Evolutionary conservation across 208 protist genomes (phyloP), one percentile per base, ranked within the genome.

Genomic region (Novymonas esmeraldas): DNA sequence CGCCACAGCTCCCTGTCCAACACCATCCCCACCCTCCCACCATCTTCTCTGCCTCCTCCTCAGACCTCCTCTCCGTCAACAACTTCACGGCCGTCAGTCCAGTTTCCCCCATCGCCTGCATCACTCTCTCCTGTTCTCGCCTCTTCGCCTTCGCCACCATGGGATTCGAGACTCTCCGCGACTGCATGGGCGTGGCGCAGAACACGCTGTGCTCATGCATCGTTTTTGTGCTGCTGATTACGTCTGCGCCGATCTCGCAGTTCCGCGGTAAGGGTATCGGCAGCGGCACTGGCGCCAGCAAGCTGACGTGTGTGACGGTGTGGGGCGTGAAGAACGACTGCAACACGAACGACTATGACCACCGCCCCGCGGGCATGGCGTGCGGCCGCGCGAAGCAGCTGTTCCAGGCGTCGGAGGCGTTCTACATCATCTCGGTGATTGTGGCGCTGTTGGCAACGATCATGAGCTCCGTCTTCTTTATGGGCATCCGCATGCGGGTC

Each of bases 281-380:
- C 13, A 34, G 14, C 20, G 33, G 4, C 26, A 49, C 45, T 22
- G 60, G 58, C n/a, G 72, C 62, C 11, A 51, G 48, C 58, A 79
- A 81, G 69, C 24, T 71, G 33, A 69, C 76, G n/a, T 89, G 83
- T 42, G 56, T 89, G 54, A 77, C 83, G 0, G 61, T 68, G 54
- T 89, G 79, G 79, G 83, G 83, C 46, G 14, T 77, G 46, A 89
- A 85, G 73, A 70, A 72, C n/a, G 66, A 82, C 46, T 89, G 83
- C 78, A 34, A 45, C 36, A 0, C 57, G 13, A 78, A 70, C 56
- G n/a, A 58, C 33, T 70, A 73, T 54, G 39, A 72, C 39, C 51
- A 75, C 52, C 59, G 56, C 58, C 24, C 68, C 11, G 28, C 42
- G 39, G 49, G 49, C 48, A 54, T 82, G 16, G 44, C 3, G 18